These are phyloP conservation scores for Chalaropsis ovoidea DNA, from an alignment of 2,329 filamentous ascomycete genomes.

Conservation along the genomic window DNA sequence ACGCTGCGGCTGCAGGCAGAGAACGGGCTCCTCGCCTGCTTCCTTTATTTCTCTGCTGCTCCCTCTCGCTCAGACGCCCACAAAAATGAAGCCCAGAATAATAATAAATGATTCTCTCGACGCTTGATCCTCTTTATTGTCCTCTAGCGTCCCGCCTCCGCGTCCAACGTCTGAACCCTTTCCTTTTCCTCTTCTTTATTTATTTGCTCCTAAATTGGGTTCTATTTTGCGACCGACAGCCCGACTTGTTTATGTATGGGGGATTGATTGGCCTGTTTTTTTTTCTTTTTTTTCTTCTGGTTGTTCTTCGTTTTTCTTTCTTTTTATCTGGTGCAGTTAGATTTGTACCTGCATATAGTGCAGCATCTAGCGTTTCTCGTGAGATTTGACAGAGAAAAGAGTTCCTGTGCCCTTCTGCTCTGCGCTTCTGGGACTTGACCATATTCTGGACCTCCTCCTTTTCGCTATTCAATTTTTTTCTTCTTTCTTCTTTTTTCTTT, in stretches of 20 bases:
- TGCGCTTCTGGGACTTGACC: neutral
- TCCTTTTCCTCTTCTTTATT: neutral
- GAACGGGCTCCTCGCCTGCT: neutral
- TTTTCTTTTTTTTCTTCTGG: neutral
- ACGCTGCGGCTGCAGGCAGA: too few species aligned
- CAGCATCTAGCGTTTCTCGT: constrained; percentile 7
- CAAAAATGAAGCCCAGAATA: constrained; percentile 1
- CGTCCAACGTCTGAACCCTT: neutral
- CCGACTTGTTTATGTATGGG: too few species aligned
- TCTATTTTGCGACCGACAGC: neutral
- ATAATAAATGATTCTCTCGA: constrained; percentile 3
- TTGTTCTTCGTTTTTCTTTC: neutral
- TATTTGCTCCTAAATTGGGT: neutral
- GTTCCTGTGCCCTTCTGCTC: neutral
- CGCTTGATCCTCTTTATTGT: constrained; percentile 15
- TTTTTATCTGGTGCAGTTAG: neutral
- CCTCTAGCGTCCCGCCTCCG: constrained; percentile 1
- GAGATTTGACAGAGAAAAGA: constrained; percentile 14
- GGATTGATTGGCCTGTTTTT: too few species aligned
- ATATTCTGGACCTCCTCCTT: neutral
- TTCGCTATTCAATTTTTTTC: neutral
- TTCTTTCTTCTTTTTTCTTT: neutral
- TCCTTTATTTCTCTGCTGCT: neutral
- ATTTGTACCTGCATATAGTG: constrained; percentile 8
- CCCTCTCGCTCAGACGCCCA: neutral